A percentile compares a stretch with the other conserved stretches of the same genome.
These are phyloP conservation scores for Exidia glandulosa DNA, from an alignment of 768 basidiomycete genomes.

Conservation along the genomic window DNA sequence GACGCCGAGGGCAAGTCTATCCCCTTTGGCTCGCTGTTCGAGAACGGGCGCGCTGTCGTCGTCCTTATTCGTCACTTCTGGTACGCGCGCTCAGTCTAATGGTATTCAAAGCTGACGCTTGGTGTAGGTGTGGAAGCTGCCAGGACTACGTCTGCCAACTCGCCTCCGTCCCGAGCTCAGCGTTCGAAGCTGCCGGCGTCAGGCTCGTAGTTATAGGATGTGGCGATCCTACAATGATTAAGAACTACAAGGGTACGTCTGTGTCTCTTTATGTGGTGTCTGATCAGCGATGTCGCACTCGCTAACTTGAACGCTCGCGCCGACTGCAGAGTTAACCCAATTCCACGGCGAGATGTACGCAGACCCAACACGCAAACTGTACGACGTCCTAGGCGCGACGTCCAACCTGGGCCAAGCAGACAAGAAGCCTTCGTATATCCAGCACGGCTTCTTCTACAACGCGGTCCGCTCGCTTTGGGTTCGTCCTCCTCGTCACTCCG, in stretches of 20 bases:
- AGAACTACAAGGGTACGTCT: slow-evolving; percentile 33
- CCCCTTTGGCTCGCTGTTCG: slow-evolving; percentile 41
- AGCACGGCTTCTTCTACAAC: too few species aligned
- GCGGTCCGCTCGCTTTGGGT: too few species aligned
- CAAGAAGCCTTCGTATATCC: background rate
- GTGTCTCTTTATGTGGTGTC: background rate
- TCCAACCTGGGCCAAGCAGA: slow-evolving; percentile 25
- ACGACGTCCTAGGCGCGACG: slow-evolving; percentile 50
- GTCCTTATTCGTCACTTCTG: slow-evolving; percentile 42
- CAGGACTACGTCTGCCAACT: slow-evolving; percentile 44
- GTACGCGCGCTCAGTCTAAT: background rate
- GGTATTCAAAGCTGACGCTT: background rate
- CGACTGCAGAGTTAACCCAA: slow-evolving; percentile 29
- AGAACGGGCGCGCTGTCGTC: slow-evolving; percentile 40
- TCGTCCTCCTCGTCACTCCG: too few species aligned
- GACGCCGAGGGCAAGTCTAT: slow-evolving; percentile 36
- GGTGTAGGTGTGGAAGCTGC: background rate
- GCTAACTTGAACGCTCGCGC: background rate
- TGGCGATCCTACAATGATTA: slow-evolving; percentile 43
- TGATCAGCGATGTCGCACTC: too few species aligned
- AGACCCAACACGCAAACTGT: slow-evolving; percentile 51
- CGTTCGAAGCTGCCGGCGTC: slow-evolving; percentile 27
- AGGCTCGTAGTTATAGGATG: slow-evolving; percentile 47
- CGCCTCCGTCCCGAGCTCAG: slow-evolving; percentile 28
- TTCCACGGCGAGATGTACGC: slow-evolving; percentile 47